Percentiles rank a stretch among this genome's conserved stretches.
Evolutionary conservation across 306 rosid genomes (phyloP).

Genomic region (Chamaecrista fasciculata): DNA sequence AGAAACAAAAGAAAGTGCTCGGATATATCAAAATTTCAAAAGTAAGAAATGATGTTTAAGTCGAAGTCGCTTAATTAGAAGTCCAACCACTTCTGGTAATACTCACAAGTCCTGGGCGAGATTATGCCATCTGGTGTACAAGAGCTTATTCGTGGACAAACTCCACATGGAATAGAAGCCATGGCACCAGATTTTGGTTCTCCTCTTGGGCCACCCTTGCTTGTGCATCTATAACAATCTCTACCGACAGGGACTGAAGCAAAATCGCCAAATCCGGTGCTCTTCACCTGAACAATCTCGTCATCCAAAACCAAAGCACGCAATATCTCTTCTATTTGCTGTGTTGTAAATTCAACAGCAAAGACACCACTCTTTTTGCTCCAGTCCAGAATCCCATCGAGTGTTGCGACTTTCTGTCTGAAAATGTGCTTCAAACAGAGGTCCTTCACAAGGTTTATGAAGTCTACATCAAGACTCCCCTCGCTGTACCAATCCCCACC

Average conservation of each 20-base stretch:
- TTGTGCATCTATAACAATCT: conserved; percentile 57
- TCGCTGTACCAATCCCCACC: conserved; percentile 72
- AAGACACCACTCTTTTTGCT: conserved; percentile 31
- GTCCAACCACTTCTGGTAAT: conserved; percentile 63
- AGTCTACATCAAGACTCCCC: conserved; percentile 49
- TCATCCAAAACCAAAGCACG: conserved; percentile 60
- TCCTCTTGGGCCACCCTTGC: conserved; percentile 43
- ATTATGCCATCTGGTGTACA: conserved; percentile 67
- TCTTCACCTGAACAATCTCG: conserved; percentile 50
- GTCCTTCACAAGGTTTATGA: conserved; percentile 41
- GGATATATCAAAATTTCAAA: too few relatives aligned
- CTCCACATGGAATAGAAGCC: conserved; percentile 76
- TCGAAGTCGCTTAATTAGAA: conserved; percentile 55
- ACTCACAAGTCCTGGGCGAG: conserved; percentile 65
- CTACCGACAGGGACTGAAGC: conserved; percentile 49
- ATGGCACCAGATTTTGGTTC: conserved; percentile 45
- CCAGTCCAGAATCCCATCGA: conserved; percentile 46
- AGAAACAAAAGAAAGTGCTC: too few relatives aligned
- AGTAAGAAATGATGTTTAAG: conserved; percentile 1
- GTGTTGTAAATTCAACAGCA: conserved; percentile 29
- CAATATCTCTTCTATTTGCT: conserved; percentile 59
- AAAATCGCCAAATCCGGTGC: conserved; percentile 67
- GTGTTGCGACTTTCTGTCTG: conserved; percentile 46
- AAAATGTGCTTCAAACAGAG: conserved; percentile 39
- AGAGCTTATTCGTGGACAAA: conserved; percentile 58